These are phyloP conservation scores for Fragaria nilgerrensis DNA, from an alignment of 306 rosid species.

Conservation along the genomic window DNA sequence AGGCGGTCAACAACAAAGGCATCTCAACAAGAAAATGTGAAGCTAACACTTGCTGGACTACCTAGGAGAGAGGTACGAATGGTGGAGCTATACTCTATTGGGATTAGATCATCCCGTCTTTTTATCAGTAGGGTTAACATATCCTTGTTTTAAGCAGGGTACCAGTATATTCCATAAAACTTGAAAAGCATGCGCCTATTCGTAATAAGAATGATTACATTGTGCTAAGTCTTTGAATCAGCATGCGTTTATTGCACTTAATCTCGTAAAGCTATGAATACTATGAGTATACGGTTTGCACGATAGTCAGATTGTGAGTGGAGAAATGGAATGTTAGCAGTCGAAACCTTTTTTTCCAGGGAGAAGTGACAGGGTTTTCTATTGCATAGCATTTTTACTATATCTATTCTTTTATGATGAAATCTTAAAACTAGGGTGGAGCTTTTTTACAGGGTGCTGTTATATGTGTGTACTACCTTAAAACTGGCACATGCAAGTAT, in stretches of 20 bases:
- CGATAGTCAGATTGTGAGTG: neutral
- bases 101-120: neutral
- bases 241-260: neutral
- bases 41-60: constrained; percentile 87
- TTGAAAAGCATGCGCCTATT: neutral
- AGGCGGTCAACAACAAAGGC: constrained; percentile 15
- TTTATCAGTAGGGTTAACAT: neutral
- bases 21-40: constrained; percentile 46
- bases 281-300: neutral
- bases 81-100: neutral
- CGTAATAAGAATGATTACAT: neutral
- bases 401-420: neutral
- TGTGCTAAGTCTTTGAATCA: neutral
- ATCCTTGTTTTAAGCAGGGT: neutral
- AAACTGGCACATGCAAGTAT: constrained; percentile 91
- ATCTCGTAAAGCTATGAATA: neutral
- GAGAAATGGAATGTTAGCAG: neutral
- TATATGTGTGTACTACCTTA: constrained; percentile 82
- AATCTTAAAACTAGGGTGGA: constrained; percentile 2
- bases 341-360: too few species aligned
- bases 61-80: constrained; percentile 91
- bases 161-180: neutral
- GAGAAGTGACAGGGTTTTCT: neutral
- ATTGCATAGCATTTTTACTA: neutral
- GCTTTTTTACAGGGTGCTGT: constrained; percentile 59